Evolutionary conservation across 2,329 filamentous ascomycete genomes (phyloP).

Genomic region (Beauveria varroae): DNA sequence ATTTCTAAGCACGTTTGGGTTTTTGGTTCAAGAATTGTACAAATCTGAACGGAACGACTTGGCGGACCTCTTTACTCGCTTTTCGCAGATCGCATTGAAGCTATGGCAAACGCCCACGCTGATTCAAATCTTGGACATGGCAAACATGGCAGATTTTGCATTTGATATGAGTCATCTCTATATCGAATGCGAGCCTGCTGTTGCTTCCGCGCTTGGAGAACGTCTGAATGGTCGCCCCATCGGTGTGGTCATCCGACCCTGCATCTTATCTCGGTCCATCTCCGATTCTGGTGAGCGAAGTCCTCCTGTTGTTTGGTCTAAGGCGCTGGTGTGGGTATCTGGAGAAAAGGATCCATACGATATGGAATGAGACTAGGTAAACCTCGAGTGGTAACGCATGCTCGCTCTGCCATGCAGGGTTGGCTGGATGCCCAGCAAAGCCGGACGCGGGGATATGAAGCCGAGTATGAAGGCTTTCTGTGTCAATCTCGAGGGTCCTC

Average conservation of each 20-base stretch:
- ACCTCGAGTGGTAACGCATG: not conserved
- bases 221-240: not conserved
- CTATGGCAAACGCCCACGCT: not conserved
- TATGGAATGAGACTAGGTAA: not conserved
- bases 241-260: not conserved
- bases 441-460: no score
- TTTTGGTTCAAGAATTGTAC: not conserved
- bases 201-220: not conserved
- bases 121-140: not conserved
- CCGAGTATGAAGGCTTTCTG: no score
- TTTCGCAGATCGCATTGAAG: not conserved
- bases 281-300: not conserved
- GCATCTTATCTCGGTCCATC: not conserved
- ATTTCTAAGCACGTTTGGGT: not conserved
- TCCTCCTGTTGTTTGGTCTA: not conserved
- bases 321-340: constrained; percentile 1
- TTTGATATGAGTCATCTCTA: not conserved
- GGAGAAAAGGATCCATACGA: not conserved
- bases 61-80: not conserved
- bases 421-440: not conserved
- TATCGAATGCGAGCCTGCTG: not conserved
- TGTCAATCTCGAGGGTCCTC: no score
- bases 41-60: not conserved
- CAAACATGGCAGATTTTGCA: rapidly evolving
- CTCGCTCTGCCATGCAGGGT: no score